phyloP scores from a whole-genome alignment of 1,284 basidiomycete species.

The Peniophora sp. region DNA sequence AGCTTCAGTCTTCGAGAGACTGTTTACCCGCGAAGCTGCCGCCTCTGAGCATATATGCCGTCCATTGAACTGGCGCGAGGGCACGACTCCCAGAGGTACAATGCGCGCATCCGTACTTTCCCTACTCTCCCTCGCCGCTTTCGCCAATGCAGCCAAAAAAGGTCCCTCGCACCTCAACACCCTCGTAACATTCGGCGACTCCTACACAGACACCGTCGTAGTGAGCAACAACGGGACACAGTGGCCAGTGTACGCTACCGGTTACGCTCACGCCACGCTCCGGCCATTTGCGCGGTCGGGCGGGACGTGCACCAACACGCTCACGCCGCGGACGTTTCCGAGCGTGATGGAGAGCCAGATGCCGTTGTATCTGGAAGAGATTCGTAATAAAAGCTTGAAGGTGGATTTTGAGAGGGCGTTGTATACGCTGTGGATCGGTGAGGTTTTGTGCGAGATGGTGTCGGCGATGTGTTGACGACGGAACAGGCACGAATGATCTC shows the following conservation, averaged over 20 bases:
- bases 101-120: too few relatives aligned
- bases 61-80: too few relatives aligned
- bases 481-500: conserved; percentile 32
- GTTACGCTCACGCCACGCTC: conserved; percentile 28
- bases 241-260: conserved; percentile 37
- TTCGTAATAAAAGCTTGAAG: conserved; percentile 17
- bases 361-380: conserved; percentile 26
- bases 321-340: conserved; percentile 29
- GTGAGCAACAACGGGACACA: conserved; percentile 27
- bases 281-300: conserved; percentile 35
- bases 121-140: too few relatives aligned
- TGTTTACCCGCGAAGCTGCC: too few relatives aligned
- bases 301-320: conserved; percentile 34
- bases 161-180: conserved; percentile 29
- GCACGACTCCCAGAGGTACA: too few relatives aligned
- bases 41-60: too few relatives aligned
- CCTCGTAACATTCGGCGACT: conserved; percentile 38
- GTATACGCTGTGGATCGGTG: conserved; percentile 40
- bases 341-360: conserved; percentile 31
- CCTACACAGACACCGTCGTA: conserved; percentile 31
- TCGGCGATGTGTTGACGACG: too few relatives aligned
- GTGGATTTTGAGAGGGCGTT: conserved; percentile 28
- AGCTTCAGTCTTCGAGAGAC: too few relatives aligned
- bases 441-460: too few relatives aligned
- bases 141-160: neutral